Base-by-base conservation (phyloP, 148 eudicot genomes). In the Amaranthus hypochondriacus region DNA sequence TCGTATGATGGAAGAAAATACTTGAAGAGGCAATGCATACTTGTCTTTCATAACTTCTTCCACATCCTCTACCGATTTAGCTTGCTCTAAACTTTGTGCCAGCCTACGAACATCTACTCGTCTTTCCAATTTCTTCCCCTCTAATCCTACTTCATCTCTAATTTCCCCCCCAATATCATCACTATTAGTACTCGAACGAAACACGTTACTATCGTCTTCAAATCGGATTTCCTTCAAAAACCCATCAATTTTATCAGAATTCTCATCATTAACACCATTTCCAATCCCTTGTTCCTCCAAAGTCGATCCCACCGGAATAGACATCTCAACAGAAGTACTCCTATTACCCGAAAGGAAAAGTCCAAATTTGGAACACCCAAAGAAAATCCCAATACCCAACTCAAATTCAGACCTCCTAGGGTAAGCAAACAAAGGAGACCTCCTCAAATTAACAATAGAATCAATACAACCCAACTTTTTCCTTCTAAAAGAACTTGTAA, bases 31-130 rank as follows among this genome's bases (percentile, higher is more conserved):
- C 80, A 92, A 57, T 44, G 73, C 76, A 61, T 72, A 78, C 76
- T 73, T 76, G 75, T 83, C 85, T 84, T 80, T 84, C 21, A 95
- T 79, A 78, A 90, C 89, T 69, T 71, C 75, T 46, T 90, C 94
- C 55, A 92, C 88, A 76, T 92, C 96, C 76, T 90, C 91, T 1
- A 75, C 74, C 48, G 97, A 86, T 85, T 76, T 84, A 15, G 86
- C 89, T 54, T 54, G 67, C 74, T 75, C 75, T 66, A 95, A 79
- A 28, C 80, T 80, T 74, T 46, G 69, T 8, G 83, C 89, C 18
- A 95, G 77, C 44, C 75, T 79, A 47, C 84, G 84, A 18, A 89
- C 97, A 90, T 92, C 84, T 47, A 90, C 78, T 54, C 70, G 70
- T 67, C 15, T 62, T 14, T 18, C 49, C 53, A 61, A 70, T 75